Evolutionary conservation across 2,329 filamentous ascomycete genomes (phyloP), one percentile per base, ranked within the genome.

Genomic region (Botrytis hyacinthi): DNA sequence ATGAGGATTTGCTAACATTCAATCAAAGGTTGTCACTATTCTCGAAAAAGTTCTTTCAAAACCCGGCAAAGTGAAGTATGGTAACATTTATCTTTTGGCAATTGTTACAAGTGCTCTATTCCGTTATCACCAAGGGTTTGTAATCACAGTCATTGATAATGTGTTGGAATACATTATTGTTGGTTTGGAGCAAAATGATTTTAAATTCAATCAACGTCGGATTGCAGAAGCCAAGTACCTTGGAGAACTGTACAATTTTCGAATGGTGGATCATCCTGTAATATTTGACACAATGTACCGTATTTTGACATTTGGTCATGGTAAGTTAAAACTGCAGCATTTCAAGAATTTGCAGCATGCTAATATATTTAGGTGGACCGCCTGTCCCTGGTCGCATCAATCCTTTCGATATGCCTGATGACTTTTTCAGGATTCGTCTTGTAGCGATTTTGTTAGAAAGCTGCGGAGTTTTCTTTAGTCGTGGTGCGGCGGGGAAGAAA

Each of bases 181-280:
- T 76, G 96, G 96, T 1, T 86, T 99, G 3, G 96, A 99, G 82
- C 90, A 95, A 78, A 98, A 98, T 79, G 96, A 99, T 81, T 99
- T 98, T 87, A 95, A 97, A 79, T 97, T 94, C 84, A 98, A 97
- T 81, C 96, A 99, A 83, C 92, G 95, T 74, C 92, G 96, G 35
- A 91, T 99, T 75, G 93, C 97, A 4, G 95, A 98, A 82, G 93
- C 97, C 80, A 98, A 98, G 81, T 99, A 98, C 81, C 86, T 99
- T 8, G 95, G 93, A 35, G 96, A 99, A 83, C 88, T 99, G 16
- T 99, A 99, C 84, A 97, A 98, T 80, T 99, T 98, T 81, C 93
- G 96, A 73, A 93, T 99, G 89, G 88, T 99, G 54, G 96, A 99
- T 82, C 96, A 97, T 61, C 93, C 93, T 0, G 92, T 98, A 37